phyloP scores from a whole-genome alignment of 1,284 basidiomycete genomes.

The Tetrapyrgos nigripes region DNA sequence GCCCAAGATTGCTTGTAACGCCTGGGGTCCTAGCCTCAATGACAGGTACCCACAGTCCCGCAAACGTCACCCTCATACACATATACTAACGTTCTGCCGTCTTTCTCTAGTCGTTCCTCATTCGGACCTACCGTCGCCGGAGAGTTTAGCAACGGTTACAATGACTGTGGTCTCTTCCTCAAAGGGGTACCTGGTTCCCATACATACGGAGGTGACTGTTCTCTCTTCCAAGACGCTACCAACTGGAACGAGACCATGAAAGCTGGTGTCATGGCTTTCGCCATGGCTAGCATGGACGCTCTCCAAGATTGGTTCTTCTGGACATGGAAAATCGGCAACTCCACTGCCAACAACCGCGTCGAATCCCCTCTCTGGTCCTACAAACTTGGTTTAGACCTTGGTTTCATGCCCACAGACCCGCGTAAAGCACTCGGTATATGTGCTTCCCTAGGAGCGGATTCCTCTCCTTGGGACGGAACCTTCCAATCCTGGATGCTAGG shows the following conservation, averaged over 20 bases:
- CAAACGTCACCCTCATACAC: background rate
- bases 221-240: constrained; percentile 63
- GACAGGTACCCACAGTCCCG: constrained; percentile 39
- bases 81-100: constrained; percentile 1
- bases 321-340: constrained; percentile 85
- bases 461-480: constrained; percentile 59
- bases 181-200: constrained; percentile 57
- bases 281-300: constrained; percentile 63
- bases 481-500: constrained; percentile 81
- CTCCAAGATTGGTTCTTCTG: constrained; percentile 69
- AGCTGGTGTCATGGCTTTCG: constrained; percentile 61
- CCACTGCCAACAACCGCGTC: constrained; percentile 56
- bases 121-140: constrained; percentile 77
- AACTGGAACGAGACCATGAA: constrained; percentile 66
- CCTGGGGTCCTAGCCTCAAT: constrained; percentile 61
- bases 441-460: constrained; percentile 52
- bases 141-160: constrained; percentile 71
- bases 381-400: constrained; percentile 76
- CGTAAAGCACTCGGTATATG: constrained; percentile 73
- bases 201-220: constrained; percentile 60
- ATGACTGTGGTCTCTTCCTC: constrained; percentile 74
- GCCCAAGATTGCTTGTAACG: constrained; percentile 59
- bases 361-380: constrained; percentile 84
- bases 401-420: constrained; percentile 86
- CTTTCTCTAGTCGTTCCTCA: constrained; percentile 36